phyloP scores from a whole-genome alignment of 495 filamentous ascomycete genomes.

The Neurospora sp. region DNA sequence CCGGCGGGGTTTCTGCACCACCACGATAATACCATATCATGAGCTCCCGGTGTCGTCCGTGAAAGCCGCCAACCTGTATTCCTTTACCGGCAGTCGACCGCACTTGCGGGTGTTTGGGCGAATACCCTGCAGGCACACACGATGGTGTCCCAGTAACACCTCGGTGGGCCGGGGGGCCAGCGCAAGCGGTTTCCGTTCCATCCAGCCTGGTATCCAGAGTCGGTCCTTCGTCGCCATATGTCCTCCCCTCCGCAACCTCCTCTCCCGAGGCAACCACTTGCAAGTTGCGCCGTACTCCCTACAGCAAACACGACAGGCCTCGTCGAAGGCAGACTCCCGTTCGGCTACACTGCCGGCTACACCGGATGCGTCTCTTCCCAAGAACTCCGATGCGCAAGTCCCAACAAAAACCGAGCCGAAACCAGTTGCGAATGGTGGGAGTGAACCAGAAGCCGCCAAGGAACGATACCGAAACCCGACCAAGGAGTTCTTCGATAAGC shows the following conservation, averaged over 20 bases:
- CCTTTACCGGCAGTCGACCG: constrained; percentile 27
- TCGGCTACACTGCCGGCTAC: neutral
- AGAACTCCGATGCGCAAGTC: neutral
- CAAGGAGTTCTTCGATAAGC: neutral
- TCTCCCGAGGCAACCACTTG: neutral
- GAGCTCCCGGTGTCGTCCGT: constrained; percentile 15
- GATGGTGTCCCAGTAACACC: constrained; percentile 41
- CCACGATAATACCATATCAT: constrained; percentile 19
- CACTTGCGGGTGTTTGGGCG: constrained; percentile 42
- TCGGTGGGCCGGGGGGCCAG: constrained; percentile 43
- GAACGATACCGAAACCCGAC: neutral
- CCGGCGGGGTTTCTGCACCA: constrained; percentile 1
- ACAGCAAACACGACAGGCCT: neutral
- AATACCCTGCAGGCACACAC: constrained; percentile 35
- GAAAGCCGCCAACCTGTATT: constrained; percentile 35
- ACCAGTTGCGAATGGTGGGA: neutral
- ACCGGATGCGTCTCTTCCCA: neutral
- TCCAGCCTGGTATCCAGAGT: neutral
- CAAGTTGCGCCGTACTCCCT: neutral
- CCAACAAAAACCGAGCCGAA: neutral
- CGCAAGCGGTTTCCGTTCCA: constrained; percentile 11
- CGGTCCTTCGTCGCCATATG: neutral
- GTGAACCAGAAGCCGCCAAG: neutral
- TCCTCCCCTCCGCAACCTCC: neutral
- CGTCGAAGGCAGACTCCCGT: neutral